Conservation (phyloP, 1,139 yeast genomes). For the Lodderomyces jiufengensis region DNA sequence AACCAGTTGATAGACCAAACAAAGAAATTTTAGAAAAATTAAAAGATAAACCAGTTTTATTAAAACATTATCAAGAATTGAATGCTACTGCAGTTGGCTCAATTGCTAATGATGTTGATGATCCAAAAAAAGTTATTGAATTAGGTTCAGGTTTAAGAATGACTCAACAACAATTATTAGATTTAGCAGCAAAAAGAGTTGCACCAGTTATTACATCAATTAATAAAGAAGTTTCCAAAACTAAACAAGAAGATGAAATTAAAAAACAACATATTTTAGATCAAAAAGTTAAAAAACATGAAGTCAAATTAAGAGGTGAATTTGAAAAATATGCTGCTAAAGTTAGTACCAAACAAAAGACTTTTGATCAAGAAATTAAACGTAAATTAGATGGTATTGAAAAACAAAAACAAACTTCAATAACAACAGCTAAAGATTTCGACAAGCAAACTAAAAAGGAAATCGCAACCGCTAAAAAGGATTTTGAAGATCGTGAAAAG, state of each 20-base stretch:
- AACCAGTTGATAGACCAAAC: constrained; percentile 33
- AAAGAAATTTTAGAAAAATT: constrained; percentile 41
- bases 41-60: constrained; percentile 47
- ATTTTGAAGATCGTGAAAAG: constrained; percentile 44
- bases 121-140: constrained; percentile 48
- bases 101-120: constrained; percentile 39
- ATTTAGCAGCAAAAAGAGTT: constrained; percentile 53
- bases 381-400: constrained; percentile 31
- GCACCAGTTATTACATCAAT: constrained; percentile 53
- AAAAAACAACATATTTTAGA: constrained; percentile 40
- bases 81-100: constrained; percentile 48
- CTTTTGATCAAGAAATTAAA: constrained; percentile 39
- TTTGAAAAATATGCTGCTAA: constrained; percentile 40
- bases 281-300: constrained; percentile 39
- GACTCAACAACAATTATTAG: constrained; percentile 55
- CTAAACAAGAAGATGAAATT: constrained; percentile 46
- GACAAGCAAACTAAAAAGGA: constrained; percentile 38
- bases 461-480: constrained; percentile 44
- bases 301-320: constrained; percentile 39
- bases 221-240: constrained; percentile 48
- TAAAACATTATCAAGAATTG: constrained; percentile 46
- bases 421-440: constrained; percentile 32
- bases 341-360: constrained; percentile 39
- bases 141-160: constrained; percentile 54
- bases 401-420: constrained; percentile 29